Evolutionary conservation across 768 basidiomycete species (phyloP), one percentile per base, ranked within the genome.

Genomic region (Coprinopsis cinerea): DNA sequence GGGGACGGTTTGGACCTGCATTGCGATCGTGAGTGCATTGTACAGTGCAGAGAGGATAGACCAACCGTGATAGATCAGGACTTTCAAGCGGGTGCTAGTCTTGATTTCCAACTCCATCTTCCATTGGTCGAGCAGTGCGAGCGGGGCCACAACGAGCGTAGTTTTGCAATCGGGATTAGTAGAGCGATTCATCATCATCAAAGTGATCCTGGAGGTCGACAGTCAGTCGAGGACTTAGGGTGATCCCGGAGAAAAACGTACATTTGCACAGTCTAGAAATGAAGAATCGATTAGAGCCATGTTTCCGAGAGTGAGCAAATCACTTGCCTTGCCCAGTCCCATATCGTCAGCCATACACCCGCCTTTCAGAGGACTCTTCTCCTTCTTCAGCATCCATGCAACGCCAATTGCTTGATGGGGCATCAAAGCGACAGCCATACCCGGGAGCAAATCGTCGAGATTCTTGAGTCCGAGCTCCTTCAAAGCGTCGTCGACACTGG

Each of bases 71-170:
- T 88, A 85, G 27, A 87, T 78, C 2, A 76, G 61, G 46, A 79
- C 77, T 25, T 67, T 70, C 25, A 82, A 57, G 6, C 63, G 67
- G 34, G 66, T 66, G 51, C 73, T 74, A 1, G 79, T 78, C 66
- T 79, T 79, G 40, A 72, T 68, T 59, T 83, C 78, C 25, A 79
- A 76, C 62, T 83, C 82, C 26, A 68, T 58, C 57, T 76, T 74
- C 82, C 82, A 83, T 52, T 89, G 88, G 43, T 79, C 73, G 10
- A 88, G 69, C 6, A 89, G 65, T 1, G 84, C 81, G 14, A 81
- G 62, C 5, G 82, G 83, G 1, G 83, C 81, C 22, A 89, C 61
- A 49, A 91, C 79, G 0, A 91, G 71, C 20, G 78, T 88, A 0
- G 80, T 78, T 63, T 83, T 85, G 63, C 75, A 69, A 18, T 59